phyloP scores from a whole-genome alignment of 257 asterid species.

The Henckelia pumila region DNA sequence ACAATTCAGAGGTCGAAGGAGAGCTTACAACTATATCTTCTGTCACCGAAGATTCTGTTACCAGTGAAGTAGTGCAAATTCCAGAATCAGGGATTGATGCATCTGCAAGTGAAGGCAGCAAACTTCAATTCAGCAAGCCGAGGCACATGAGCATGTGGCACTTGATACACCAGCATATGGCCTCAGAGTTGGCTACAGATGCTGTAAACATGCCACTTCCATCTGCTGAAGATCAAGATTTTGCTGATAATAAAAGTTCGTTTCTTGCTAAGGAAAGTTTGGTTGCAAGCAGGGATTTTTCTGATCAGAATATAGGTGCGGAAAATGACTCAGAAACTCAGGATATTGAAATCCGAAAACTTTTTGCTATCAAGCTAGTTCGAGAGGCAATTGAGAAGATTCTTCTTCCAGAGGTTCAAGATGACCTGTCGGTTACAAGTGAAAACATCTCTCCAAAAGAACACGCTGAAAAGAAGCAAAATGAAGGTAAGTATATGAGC shows the following conservation, averaged over 20 bases:
- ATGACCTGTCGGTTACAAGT: conserved; percentile 58
- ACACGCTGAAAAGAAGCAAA: conserved; percentile 34
- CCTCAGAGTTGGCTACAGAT: conserved; percentile 31
- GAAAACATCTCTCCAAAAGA: conserved; percentile 49
- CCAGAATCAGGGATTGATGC: conserved; percentile 19
- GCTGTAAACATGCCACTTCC: conserved; percentile 12
- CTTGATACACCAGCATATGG: conserved; percentile 51
- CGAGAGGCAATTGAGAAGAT: conserved; percentile 94
- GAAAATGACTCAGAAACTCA: conserved; percentile 41
- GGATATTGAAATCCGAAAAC: conserved; percentile 65
- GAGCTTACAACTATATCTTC: conserved; percentile 24
- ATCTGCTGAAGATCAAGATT: conserved; percentile 21
- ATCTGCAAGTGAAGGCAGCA: conserved; percentile 18
- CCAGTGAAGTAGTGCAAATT: conserved; percentile 9
- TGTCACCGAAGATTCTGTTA: conserved; percentile 27
- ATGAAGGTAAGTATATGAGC: conserved; percentile 35
- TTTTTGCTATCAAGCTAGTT: conserved; percentile 79
- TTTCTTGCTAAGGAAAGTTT: conserved; percentile 24
- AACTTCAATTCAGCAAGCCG: conserved; percentile 38
- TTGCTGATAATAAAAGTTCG: conserved; percentile 27
- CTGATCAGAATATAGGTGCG: conserved; percentile 30
- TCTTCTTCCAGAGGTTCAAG: conserved; percentile 95
- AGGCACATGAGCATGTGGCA: conserved; percentile 61
- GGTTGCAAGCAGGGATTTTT: conserved; percentile 14
- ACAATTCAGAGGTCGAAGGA: conserved; percentile 30